These are phyloP conservation scores for Polyplosphaeria fusca DNA, from an alignment of 495 filamentous ascomycete genomes.

Conservation along the genomic window DNA sequence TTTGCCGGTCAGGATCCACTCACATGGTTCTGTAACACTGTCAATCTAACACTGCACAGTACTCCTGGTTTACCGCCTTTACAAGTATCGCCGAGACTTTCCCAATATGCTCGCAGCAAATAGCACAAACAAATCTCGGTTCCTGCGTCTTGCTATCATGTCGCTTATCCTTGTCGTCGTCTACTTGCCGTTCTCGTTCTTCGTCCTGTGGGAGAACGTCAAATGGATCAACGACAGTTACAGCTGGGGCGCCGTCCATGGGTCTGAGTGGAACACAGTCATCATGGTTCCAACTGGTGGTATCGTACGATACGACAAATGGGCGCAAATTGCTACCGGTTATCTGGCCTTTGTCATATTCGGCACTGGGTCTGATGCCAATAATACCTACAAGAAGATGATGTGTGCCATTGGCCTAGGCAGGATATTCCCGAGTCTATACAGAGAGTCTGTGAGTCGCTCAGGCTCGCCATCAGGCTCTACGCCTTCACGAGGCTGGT, in stretches of 20 bases:
- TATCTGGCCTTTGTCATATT: conserved; percentile 73
- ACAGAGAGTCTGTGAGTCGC: background rate
- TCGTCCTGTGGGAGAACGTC: conserved; percentile 59
- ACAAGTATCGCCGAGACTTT: conserved; percentile 63
- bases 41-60: conserved; percentile 37
- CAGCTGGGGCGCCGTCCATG: conserved; percentile 55
- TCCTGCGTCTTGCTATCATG: conserved; percentile 75
- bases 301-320: conserved; percentile 59
- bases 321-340: conserved; percentile 60
- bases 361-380: conserved; percentile 73
- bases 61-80: conserved; percentile 64
- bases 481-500: conserved; percentile 4
- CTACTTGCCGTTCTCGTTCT: conserved; percentile 62
- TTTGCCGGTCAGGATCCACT: conserved; percentile 65
- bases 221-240: conserved; percentile 46
- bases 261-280: conserved; percentile 57
- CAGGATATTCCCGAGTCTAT: conserved; percentile 45
- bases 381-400: conserved; percentile 64
- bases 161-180: conserved; percentile 63
- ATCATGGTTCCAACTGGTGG: conserved; percentile 58
- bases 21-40: background rate
- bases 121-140: conserved; percentile 64
- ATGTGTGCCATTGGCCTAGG: conserved; percentile 52
- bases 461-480: background rate
- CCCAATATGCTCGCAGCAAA: conserved; percentile 54